These are phyloP conservation scores for Prunus kanzakura DNA, from an alignment of 306 rosid genomes.

Conservation along the genomic window DNA sequence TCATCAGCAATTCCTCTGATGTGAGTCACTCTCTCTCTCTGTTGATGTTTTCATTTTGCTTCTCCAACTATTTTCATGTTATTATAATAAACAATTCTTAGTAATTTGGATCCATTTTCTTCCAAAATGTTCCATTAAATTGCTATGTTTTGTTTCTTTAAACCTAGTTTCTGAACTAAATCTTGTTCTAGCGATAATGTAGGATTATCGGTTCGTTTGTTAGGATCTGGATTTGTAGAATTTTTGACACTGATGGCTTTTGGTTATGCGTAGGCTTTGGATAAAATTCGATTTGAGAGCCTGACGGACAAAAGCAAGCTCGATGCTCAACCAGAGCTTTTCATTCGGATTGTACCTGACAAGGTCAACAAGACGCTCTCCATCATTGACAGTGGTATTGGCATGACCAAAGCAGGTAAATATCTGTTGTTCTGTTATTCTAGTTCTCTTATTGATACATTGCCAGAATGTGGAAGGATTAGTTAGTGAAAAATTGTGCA, in stretches of 20 bases:
- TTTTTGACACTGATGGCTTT: neutral
- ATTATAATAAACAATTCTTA: neutral
- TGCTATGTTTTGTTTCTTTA: neutral
- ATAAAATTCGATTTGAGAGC: conserved; percentile 59
- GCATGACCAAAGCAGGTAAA: conserved; percentile 76
- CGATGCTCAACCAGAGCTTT: conserved; percentile 60
- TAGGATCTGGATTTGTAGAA: too few species aligned
- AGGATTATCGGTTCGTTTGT: neutral
- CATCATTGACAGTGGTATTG: conserved; percentile 64
- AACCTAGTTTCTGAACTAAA: neutral
- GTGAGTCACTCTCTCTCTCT: conserved; percentile 17
- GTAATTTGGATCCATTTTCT: neutral
- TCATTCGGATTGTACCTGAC: conserved; percentile 64
- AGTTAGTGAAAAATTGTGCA: neutral
- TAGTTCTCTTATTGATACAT: neutral
- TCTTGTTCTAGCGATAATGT: neutral
- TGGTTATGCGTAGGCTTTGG: conserved; percentile 44
- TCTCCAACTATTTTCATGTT: neutral
- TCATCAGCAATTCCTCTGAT: conserved; percentile 62
- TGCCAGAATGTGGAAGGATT: neutral
- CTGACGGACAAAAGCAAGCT: conserved; percentile 64
- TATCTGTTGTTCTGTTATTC: neutral
- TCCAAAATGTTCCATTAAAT: neutral
- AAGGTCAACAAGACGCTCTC: conserved; percentile 59
- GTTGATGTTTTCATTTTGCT: neutral